These are phyloP conservation scores for Prunella vulgaris DNA, from an alignment of 257 asterid genomes.

Conservation along the genomic window DNA sequence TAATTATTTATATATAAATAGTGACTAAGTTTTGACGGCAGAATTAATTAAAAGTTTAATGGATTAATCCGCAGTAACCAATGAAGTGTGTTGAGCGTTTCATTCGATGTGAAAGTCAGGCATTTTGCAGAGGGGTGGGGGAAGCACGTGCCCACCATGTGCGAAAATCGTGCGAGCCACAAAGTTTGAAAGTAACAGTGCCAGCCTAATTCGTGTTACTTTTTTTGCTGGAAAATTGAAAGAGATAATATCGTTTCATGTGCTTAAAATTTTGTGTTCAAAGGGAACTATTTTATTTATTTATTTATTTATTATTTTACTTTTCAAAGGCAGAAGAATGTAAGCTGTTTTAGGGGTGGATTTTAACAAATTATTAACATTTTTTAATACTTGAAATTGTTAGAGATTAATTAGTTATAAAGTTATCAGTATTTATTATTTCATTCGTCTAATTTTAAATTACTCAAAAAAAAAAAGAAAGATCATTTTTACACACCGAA, in stretches of 20 bases:
- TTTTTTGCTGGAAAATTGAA: slow-evolving; percentile 17
- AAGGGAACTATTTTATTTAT: not conserved
- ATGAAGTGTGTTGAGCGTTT: slow-evolving; percentile 14
- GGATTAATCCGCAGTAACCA: slow-evolving; percentile 22
- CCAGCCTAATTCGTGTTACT: slow-evolving; percentile 28
- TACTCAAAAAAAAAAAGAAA: too few species aligned
- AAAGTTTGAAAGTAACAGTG: slow-evolving; percentile 22
- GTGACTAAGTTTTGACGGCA: slow-evolving; percentile 23
- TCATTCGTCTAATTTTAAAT: too few species aligned
- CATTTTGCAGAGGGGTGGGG: slow-evolving; percentile 16
- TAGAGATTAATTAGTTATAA: too few species aligned
- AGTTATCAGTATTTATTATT: too few species aligned
- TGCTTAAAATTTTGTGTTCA: not conserved
- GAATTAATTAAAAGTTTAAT: not conserved
- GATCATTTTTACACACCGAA: too few species aligned
- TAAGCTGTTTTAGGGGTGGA: not conserved
- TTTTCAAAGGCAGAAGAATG: too few species aligned
- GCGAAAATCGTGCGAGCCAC: slow-evolving; percentile 43
- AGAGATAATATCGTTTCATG: not conserved
- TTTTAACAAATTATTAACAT: too few species aligned
- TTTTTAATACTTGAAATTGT: too few species aligned
- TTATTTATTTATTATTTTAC: too few species aligned
- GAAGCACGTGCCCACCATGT: slow-evolving; percentile 50
- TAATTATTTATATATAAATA: not conserved
- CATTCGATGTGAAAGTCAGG: slow-evolving; percentile 28